These are phyloP conservation scores for Ormosia semicastrata DNA, from an alignment of 306 rosid genomes.

Conservation along the genomic window DNA sequence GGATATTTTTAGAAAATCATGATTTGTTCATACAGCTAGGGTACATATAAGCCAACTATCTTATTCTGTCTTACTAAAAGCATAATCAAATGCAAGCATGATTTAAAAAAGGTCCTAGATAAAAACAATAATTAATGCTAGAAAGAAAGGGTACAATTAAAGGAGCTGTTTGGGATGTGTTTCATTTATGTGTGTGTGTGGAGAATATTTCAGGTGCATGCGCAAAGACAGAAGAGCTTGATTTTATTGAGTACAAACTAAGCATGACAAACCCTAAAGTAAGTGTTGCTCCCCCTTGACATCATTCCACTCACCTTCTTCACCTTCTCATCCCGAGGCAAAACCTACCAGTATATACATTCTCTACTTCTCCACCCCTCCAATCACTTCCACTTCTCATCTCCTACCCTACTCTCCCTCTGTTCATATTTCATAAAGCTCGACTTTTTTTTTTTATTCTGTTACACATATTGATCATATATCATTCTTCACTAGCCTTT, in stretches of 20 bases:
- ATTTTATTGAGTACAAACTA: slow-evolving; percentile 82
- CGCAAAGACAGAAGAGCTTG: slow-evolving; percentile 53
- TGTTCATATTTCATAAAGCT: background rate
- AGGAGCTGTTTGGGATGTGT: slow-evolving; percentile 56
- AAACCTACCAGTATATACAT: slow-evolving; percentile 63
- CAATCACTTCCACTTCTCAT: slow-evolving; percentile 11
- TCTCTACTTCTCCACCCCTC: slow-evolving; percentile 39
- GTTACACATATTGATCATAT: background rate
- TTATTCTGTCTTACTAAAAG: slow-evolving; percentile 45
- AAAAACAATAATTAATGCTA: slow-evolving; percentile 55
- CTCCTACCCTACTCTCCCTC: background rate
- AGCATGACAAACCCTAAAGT: slow-evolving; percentile 98
- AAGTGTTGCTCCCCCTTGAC: slow-evolving; percentile 77
- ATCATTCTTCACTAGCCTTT: background rate
- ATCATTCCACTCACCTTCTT: slow-evolving; percentile 99
- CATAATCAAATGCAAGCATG: slow-evolving; percentile 59
- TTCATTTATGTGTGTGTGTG: slow-evolving; percentile 24
- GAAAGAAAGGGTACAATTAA: slow-evolving; percentile 52
- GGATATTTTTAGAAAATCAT: slow-evolving; percentile 10
- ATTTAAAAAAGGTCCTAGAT: slow-evolving; percentile 47
- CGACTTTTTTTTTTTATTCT: background rate
- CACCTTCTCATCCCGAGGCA: slow-evolving; percentile 85
- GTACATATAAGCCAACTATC: slow-evolving; percentile 74
- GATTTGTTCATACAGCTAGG: slow-evolving; percentile 26
- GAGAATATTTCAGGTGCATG: slow-evolving; percentile 97